Evolutionary conservation across 495 filamentous ascomycete species (phyloP).

Genomic region (Chaetomium cochliodes): DNA sequence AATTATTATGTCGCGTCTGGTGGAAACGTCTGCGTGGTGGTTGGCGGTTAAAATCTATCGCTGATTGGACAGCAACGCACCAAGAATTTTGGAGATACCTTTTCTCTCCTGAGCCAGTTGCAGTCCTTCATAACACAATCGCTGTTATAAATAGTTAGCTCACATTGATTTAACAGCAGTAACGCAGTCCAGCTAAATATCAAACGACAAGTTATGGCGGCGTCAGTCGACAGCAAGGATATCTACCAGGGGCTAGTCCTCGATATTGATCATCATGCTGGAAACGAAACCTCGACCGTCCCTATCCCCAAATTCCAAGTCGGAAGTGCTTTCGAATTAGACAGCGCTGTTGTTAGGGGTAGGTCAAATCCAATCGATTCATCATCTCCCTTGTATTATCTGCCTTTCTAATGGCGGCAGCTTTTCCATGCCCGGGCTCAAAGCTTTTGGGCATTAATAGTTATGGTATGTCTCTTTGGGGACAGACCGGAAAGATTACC

Average conservation of each 20-base stretch:
- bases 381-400: neutral
- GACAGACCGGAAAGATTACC: slow-evolving; percentile 14
- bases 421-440: slow-evolving; percentile 5
- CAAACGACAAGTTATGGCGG: neutral
- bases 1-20: too few relatives aligned
- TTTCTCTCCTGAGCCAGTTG: too few relatives aligned
- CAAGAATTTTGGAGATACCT: too few relatives aligned
- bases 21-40: too few relatives aligned
- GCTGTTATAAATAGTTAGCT: too few relatives aligned
- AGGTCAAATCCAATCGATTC: neutral
- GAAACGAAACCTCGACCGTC: slow-evolving; percentile 7
- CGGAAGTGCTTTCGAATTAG: slow-evolving; percentile 1
- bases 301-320: slow-evolving; percentile 19
- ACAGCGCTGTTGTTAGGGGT: slow-evolving; percentile 13
- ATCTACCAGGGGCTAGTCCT: slow-evolving; percentile 2
- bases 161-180: too few relatives aligned
- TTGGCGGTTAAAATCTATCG: too few relatives aligned
- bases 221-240: neutral
- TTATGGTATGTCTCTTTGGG: slow-evolving; percentile 24
- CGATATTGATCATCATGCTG: slow-evolving; percentile 20
- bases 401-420: neutral
- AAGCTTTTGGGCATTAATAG: slow-evolving; percentile 3
- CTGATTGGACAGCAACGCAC: neutral
- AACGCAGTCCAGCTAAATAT: neutral
- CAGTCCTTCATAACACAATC: too few relatives aligned